A percentile compares a stretch with the other conserved stretches of the same genome.
Evolutionary conservation across 1,139 yeast species (phyloP).

Genomic region (Saccharomycopsis crataegensis): DNA sequence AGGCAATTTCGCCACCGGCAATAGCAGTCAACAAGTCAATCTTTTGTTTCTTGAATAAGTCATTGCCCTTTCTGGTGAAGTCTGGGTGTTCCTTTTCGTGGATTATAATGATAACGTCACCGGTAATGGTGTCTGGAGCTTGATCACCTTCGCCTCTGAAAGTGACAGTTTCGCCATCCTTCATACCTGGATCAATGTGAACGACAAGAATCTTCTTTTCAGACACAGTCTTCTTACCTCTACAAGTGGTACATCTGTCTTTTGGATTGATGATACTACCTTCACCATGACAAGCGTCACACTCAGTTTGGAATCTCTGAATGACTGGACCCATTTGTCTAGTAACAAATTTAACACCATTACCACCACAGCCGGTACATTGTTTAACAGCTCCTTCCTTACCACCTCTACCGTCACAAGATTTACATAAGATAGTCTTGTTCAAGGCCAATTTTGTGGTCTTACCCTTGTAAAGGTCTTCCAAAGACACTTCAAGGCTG

Average conservation of each 20-base stretch:
- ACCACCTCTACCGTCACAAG: constrained; percentile 96
- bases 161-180: constrained; percentile 83
- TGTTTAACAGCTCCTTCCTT: constrained; percentile 83
- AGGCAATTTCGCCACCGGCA: constrained; percentile 88
- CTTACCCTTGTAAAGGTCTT: constrained; percentile 92
- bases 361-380: constrained; percentile 83
- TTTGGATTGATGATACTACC: constrained; percentile 86
- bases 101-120: constrained; percentile 89
- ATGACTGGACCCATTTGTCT: constrained; percentile 99
- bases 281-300: constrained; percentile 88
- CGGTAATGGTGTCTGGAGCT: constrained; percentile 91
- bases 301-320: constrained; percentile 92
- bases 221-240: constrained; percentile 78
- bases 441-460: constrained; percentile 89
- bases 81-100: constrained; percentile 80
- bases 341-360: constrained; percentile 86
- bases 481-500: constrained; percentile 76
- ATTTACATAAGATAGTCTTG: constrained; percentile 80
- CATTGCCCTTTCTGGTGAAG: constrained; percentile 86
- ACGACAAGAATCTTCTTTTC: constrained; percentile 95
- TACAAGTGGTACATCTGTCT: constrained; percentile 83
- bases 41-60: constrained; percentile 78
- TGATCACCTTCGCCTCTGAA: constrained; percentile 98
- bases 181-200: constrained; percentile 96
- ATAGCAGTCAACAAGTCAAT: constrained; percentile 88